Conservation (phyloP, 768 basidiomycete species). For the Asterophora parasitica region DNA sequence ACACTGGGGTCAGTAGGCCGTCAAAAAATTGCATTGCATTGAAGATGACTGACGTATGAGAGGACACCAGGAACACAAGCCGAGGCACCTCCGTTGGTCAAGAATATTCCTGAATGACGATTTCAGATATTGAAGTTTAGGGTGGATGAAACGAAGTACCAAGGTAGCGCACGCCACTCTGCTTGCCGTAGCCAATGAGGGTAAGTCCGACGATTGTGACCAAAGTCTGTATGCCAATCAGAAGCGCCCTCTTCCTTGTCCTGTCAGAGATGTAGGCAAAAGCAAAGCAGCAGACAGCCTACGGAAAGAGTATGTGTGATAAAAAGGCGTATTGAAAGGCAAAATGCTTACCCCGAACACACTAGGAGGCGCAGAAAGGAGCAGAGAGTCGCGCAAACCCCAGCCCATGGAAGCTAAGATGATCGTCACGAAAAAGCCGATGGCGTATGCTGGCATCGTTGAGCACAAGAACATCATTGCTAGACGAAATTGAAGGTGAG, state of each 20-base stretch:
- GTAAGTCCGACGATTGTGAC: conserved; percentile 29
- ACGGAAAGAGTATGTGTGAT: background rate
- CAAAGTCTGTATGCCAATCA: conserved; percentile 28
- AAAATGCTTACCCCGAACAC: conserved; percentile 23
- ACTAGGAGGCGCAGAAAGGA: conserved; percentile 33
- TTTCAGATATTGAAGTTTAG: background rate
- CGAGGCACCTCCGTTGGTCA: conserved; percentile 30
- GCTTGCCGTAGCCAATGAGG: conserved; percentile 25
- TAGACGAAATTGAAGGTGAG: conserved; percentile 1
- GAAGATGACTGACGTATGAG: conserved; percentile 29
- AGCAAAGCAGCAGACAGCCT: conserved; percentile 30
- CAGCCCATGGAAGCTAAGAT: conserved; percentile 34
- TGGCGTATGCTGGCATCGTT: conserved; percentile 34
- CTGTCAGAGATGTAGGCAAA: conserved; percentile 36
- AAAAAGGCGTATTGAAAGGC: background rate
- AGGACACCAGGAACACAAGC: conserved; percentile 32
- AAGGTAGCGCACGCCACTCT: conserved; percentile 28
- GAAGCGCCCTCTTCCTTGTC: conserved; percentile 28
- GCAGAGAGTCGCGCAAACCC: conserved; percentile 21
- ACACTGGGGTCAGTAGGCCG: background rate
- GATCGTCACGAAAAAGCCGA: conserved; percentile 31
- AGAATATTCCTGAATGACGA: conserved; percentile 22
- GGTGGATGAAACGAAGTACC: conserved; percentile 12
- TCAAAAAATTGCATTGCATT: background rate
- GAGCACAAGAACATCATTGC: conserved; percentile 35